Percentiles rank a stretch among this genome's conserved stretches.
phyloP scores from a whole-genome alignment of 1,284 basidiomycete species.

The Fistulinella staudtii region DNA sequence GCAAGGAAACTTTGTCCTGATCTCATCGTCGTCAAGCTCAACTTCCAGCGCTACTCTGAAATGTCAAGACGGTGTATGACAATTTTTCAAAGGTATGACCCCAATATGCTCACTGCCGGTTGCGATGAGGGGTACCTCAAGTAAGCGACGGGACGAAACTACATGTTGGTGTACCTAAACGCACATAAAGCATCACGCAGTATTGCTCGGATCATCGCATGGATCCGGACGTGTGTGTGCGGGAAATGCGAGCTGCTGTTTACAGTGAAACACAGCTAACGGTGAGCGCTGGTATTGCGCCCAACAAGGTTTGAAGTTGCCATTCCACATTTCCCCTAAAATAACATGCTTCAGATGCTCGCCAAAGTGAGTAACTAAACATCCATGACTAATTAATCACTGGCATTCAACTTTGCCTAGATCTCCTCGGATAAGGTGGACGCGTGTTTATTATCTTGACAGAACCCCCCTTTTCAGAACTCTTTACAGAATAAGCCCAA shows the following conservation, averaged over 20 bases:
- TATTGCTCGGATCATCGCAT: conserved; percentile 70
- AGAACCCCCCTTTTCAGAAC: conserved; percentile 1
- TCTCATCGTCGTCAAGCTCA: conserved; percentile 69
- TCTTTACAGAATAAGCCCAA: conserved; percentile 82
- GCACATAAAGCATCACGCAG: conserved; percentile 58
- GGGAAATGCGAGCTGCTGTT: conserved; percentile 70
- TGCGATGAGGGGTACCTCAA: conserved; percentile 90
- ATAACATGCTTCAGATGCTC: conserved; percentile 49
- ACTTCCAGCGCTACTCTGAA: conserved; percentile 67
- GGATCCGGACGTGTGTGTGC: conserved; percentile 70
- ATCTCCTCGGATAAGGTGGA: conserved; percentile 87
- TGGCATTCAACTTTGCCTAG: conserved; percentile 38
- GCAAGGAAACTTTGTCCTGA: conserved; percentile 93
- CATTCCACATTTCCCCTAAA: conserved; percentile 6
- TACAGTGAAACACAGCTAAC: conserved; percentile 79
- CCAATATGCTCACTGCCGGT: conserved; percentile 74
- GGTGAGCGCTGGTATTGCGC: conserved; percentile 90
- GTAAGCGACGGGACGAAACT: conserved; percentile 40
- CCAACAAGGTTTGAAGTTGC: conserved; percentile 61
- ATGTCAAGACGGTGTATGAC: conserved; percentile 68
- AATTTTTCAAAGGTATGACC: conserved; percentile 76
- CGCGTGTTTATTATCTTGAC: background rate
- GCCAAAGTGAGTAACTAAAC: conserved; percentile 60
- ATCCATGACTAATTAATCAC: background rate
- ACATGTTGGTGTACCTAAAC: conserved; percentile 1